phyloP scores from a whole-genome alignment of 2,329 filamentous ascomycete species.

The Talaromyces rugulosus region DNA sequence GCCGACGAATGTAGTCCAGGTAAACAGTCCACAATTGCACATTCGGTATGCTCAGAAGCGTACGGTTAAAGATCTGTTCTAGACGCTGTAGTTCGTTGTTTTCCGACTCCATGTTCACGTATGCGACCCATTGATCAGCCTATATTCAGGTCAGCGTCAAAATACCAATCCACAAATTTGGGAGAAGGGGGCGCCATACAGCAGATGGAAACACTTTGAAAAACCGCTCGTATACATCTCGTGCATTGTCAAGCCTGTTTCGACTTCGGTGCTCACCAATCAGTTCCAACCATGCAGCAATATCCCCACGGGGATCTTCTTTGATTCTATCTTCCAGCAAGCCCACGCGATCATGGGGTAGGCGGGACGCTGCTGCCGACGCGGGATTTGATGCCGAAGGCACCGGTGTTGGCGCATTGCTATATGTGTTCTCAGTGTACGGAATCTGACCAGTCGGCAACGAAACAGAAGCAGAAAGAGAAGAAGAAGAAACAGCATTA shows the following conservation, averaged over 20 bases:
- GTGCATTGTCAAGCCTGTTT: constrained; percentile 75
- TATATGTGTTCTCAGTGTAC: constrained; percentile 35
- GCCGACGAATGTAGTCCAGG: constrained; percentile 87
- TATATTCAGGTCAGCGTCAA: constrained; percentile 43
- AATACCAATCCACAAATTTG: constrained; percentile 5
- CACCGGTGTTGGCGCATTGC: constrained; percentile 30
- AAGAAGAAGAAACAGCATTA: constrained; percentile 41
- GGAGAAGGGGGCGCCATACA: constrained; percentile 56
- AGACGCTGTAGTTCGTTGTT: constrained; percentile 76
- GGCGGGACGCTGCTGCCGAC: constrained; percentile 43
- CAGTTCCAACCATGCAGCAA: constrained; percentile 84
- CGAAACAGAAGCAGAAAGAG: constrained; percentile 39
- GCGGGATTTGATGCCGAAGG: constrained; percentile 31
- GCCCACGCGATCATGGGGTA: constrained; percentile 69
- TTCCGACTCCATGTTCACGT: constrained; percentile 83
- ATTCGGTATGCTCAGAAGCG: constrained; percentile 72
- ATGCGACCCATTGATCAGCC: constrained; percentile 89
- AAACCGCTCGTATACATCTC: constrained; percentile 79
- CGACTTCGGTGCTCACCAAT: constrained; percentile 80
- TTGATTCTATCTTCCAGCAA: constrained; percentile 86
- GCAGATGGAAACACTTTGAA: constrained; percentile 83
- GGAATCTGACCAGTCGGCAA: constrained; percentile 37
- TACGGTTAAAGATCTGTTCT: constrained; percentile 77
- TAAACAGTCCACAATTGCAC: constrained; percentile 90
- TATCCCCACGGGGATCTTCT: constrained; percentile 87